Evolutionary conservation across 768 basidiomycete genomes (phyloP).

Genomic region (Inosperma sp.): DNA sequence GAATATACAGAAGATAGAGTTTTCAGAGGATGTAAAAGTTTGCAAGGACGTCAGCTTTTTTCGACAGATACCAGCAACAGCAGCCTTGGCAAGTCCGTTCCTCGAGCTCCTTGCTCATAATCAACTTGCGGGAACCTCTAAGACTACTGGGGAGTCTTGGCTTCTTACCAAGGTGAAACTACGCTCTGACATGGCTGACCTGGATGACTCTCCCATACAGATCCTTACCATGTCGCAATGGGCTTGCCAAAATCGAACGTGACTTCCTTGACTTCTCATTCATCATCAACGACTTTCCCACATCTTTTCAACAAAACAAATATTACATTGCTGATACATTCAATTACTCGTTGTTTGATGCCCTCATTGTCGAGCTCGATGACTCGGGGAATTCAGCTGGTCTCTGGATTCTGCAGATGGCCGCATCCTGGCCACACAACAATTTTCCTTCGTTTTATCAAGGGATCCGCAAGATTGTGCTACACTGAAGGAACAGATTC

Average conservation of each 20-base stretch:
- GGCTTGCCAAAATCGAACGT: too few relatives aligned
- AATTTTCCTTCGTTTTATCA: not conserved
- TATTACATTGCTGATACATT: not conserved
- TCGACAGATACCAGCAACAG: not conserved
- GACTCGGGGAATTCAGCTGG: not conserved
- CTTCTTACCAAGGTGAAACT: not conserved
- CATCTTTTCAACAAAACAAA: not conserved
- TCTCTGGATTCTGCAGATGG: not conserved
- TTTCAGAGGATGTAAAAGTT: not conserved
- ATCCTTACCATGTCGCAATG: not conserved
- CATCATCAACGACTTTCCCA: not conserved
- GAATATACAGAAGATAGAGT: not conserved
- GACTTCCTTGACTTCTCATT: not conserved
- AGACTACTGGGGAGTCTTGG: not conserved
- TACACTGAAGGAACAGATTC: not conserved
- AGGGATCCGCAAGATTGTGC: not conserved
- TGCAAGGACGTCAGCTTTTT: not conserved
- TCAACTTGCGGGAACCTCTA: not conserved
- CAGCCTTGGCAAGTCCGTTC: not conserved
- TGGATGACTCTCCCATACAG: not conserved
- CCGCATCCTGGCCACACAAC: not conserved
- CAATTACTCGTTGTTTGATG: not conserved
- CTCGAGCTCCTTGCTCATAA: not conserved
- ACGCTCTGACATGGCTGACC: not conserved
- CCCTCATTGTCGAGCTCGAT: not conserved